Conservation (phyloP, 441 rosid genomes). For the Hypseocharis bilobata region DNA sequence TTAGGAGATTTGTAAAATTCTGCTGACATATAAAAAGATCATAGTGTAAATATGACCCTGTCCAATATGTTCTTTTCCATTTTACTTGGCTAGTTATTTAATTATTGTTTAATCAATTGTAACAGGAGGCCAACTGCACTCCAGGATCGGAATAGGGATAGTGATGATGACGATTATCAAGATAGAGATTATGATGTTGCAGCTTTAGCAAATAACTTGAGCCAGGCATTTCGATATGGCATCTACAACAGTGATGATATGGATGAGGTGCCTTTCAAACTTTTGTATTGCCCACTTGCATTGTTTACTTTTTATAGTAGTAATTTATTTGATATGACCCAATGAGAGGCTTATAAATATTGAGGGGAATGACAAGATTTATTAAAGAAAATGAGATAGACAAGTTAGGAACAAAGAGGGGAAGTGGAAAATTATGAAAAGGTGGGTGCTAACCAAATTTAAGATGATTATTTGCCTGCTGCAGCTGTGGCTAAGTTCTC, state of each 20-base stretch:
- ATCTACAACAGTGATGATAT: constrained; percentile 65
- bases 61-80: background rate
- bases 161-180: constrained; percentile 90
- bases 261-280: constrained; percentile 55
- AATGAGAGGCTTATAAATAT: background rate
- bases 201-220: constrained; percentile 82
- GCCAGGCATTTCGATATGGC: constrained; percentile 84
- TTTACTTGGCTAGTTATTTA: background rate
- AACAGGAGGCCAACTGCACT: constrained; percentile 85
- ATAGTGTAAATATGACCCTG: background rate
- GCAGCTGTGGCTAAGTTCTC: background rate
- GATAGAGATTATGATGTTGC: constrained; percentile 95
- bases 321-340: background rate
- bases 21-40: no score
- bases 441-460: background rate
- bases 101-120: constrained; percentile 16
- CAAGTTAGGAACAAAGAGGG: background rate
- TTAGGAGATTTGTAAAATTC: no score
- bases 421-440: background rate
- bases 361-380: background rate
- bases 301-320: background rate
- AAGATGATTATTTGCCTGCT: background rate
- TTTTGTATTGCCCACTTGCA: constrained; percentile 8
- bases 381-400: background rate
- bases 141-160: constrained; percentile 75